These are phyloP conservation scores for Penicillium silybi DNA, from an alignment of 495 filamentous ascomycete genomes.

Conservation along the genomic window DNA sequence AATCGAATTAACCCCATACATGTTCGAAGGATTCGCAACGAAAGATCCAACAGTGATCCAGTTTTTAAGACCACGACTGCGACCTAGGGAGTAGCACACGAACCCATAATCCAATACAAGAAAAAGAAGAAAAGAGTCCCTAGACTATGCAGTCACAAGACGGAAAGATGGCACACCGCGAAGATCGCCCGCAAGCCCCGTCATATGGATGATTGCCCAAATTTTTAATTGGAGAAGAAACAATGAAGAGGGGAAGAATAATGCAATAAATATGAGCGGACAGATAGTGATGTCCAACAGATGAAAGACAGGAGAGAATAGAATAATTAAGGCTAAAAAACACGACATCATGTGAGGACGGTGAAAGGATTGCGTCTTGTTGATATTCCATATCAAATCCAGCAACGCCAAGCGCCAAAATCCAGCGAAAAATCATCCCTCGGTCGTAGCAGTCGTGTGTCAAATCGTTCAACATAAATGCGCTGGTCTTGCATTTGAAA, in stretches of 20 bases:
- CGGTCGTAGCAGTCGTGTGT: conserved; percentile 19
- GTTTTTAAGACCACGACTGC: conserved; percentile 4
- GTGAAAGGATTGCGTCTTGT: neutral
- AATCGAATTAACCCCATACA: neutral
- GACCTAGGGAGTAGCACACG: too few relatives aligned
- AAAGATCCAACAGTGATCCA: neutral
- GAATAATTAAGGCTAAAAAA: neutral
- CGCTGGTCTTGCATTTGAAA: neutral
- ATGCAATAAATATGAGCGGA: neutral
- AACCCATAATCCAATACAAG: conserved; percentile 5
- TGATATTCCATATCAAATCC: conserved; percentile 7
- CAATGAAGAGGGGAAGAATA: neutral
- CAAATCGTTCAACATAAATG: conserved; percentile 20
- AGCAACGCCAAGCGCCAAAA: conserved; percentile 20
- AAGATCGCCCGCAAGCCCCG: neutral
- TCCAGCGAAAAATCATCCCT: conserved; percentile 7
- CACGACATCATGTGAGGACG: neutral
- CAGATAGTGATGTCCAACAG: neutral
- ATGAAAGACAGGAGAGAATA: neutral
- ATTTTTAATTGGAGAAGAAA: conserved; percentile 7
- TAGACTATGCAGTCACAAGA: neutral
- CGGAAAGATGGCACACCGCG: neutral
- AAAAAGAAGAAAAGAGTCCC: neutral
- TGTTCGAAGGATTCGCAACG: neutral
- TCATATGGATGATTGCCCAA: neutral